Conservation (phyloP, 768 basidiomycete species). For the Xerocomus spinulosus region DNA sequence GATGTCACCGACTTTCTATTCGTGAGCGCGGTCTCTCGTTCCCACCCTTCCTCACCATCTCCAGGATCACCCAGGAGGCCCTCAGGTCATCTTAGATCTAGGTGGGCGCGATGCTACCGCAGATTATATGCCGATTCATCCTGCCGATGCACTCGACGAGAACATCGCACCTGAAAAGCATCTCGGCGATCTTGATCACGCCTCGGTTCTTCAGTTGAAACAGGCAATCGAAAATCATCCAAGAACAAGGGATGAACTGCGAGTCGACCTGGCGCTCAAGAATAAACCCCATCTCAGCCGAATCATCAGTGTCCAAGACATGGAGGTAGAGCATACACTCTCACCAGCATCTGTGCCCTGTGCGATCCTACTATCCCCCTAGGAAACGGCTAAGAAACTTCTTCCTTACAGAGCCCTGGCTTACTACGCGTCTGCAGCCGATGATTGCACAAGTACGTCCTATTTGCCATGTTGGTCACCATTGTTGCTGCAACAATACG, state of each 20-base stretch:
- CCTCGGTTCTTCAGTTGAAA: constrained; percentile 38
- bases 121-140: constrained; percentile 79
- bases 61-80: constrained; percentile 78
- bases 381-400: constrained; percentile 69
- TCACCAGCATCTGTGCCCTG: not conserved
- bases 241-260: constrained; percentile 65
- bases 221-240: constrained; percentile 36
- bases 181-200: constrained; percentile 58
- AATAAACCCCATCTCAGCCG: constrained; percentile 61
- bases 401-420: constrained; percentile 73
- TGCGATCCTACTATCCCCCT: not conserved
- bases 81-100: constrained; percentile 75
- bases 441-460: constrained; percentile 75
- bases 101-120: constrained; percentile 82
- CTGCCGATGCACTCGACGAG: constrained; percentile 72
- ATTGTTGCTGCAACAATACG: constrained; percentile 11
- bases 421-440: constrained; percentile 83
- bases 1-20: constrained; percentile 78
- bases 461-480: constrained; percentile 2
- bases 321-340: constrained; percentile 53
- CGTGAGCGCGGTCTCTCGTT: constrained; percentile 32
- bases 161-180: constrained; percentile 67
- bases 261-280: constrained; percentile 57
- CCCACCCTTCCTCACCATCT: not conserved
- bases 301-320: constrained; percentile 73